These are phyloP conservation scores for Fusarium poae DNA, from an alignment of 2,329 filamentous ascomycete species.

Conservation along the genomic window DNA sequence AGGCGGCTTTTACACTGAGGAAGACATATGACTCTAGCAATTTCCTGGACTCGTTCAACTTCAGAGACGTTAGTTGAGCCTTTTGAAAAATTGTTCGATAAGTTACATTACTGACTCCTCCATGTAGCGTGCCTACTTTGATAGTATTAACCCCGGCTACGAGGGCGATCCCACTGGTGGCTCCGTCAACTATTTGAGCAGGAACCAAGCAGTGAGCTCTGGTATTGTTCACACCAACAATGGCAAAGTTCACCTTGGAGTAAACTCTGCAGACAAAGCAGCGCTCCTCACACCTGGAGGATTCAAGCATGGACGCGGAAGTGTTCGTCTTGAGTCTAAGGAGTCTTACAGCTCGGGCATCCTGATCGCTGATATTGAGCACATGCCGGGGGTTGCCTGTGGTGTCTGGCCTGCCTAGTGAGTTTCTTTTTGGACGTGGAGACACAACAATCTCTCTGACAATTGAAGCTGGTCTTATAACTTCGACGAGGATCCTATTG, in stretches of 20 bases:
- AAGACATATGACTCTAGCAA: slow-evolving; percentile 25
- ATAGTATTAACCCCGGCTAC: slow-evolving; percentile 6
- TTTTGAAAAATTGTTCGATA: rapidly evolving
- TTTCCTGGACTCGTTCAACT: slow-evolving; percentile 25
- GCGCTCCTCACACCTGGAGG: background rate
- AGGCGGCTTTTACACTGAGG: slow-evolving; percentile 11
- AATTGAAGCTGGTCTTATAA: slow-evolving; percentile 21
- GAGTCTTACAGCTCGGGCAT: slow-evolving; percentile 19
- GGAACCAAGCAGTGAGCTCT: slow-evolving; percentile 12
- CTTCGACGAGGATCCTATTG: slow-evolving; percentile 24
- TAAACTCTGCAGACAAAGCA: slow-evolving; percentile 11
- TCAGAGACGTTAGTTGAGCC: slow-evolving; percentile 1
- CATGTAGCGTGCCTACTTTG: slow-evolving; percentile 13
- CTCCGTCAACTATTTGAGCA: slow-evolving; percentile 25
- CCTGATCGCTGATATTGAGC: slow-evolving; percentile 27
- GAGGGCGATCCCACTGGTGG: slow-evolving; percentile 20
- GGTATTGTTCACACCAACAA: slow-evolving; percentile 17
- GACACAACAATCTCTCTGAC: background rate
- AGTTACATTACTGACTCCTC: background rate
- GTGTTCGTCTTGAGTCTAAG: slow-evolving; percentile 26
- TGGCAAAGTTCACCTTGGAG: slow-evolving; percentile 18
- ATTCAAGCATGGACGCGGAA: slow-evolving; percentile 14
- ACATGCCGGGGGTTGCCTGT: slow-evolving; percentile 25
- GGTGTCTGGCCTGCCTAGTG: slow-evolving; percentile 27
- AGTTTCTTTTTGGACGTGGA: background rate